Conservation (phyloP, 805 yeast species). For the Diddensiella caesifluorescens region DNA sequence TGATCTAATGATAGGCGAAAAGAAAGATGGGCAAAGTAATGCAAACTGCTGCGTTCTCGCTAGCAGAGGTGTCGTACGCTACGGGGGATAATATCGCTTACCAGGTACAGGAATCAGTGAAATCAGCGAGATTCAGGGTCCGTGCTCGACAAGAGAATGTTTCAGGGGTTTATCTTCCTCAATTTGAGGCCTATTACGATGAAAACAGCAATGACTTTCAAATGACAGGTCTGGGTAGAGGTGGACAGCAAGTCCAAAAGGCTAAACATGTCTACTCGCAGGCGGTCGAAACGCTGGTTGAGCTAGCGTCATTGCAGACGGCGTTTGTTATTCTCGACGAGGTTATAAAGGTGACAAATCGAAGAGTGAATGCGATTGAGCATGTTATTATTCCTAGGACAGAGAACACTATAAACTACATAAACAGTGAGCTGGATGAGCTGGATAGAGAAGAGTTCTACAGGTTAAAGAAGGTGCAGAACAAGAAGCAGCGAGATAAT, state of each 20-base stretch:
- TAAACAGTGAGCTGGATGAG: slow-evolving; percentile 94
- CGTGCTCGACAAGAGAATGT: slow-evolving; percentile 93
- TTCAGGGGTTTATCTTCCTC: slow-evolving; percentile 90
- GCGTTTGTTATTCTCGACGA: slow-evolving; percentile 96
- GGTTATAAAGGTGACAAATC: slow-evolving; percentile 93
- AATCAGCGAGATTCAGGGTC: slow-evolving; percentile 79
- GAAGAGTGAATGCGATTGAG: slow-evolving; percentile 98
- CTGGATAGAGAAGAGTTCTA: slow-evolving; percentile 97
- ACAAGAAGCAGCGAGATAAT: slow-evolving; percentile 78
- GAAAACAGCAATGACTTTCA: slow-evolving; percentile 88
- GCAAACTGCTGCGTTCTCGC: slow-evolving; percentile 97
- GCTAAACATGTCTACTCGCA: slow-evolving; percentile 90
- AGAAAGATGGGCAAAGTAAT: slow-evolving; percentile 96
- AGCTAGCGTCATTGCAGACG: slow-evolving; percentile 91
- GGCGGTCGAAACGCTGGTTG: slow-evolving; percentile 96
- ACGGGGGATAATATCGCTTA: slow-evolving; percentile 94
- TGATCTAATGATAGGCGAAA: slow-evolving; percentile 46
- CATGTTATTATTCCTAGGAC: slow-evolving; percentile 97
- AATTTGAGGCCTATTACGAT: slow-evolving; percentile 80
- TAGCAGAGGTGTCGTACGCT: slow-evolving; percentile 96
- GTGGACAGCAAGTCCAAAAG: slow-evolving; percentile 96
- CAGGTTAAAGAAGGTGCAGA: slow-evolving; percentile 92
- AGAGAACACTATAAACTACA: slow-evolving; percentile 86
- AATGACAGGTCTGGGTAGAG: slow-evolving; percentile 95
- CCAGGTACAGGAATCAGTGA: slow-evolving; percentile 93